These are phyloP conservation scores for Marvania coccoides DNA, from an alignment of 139 green algal genomes.

Conservation along the genomic window DNA sequence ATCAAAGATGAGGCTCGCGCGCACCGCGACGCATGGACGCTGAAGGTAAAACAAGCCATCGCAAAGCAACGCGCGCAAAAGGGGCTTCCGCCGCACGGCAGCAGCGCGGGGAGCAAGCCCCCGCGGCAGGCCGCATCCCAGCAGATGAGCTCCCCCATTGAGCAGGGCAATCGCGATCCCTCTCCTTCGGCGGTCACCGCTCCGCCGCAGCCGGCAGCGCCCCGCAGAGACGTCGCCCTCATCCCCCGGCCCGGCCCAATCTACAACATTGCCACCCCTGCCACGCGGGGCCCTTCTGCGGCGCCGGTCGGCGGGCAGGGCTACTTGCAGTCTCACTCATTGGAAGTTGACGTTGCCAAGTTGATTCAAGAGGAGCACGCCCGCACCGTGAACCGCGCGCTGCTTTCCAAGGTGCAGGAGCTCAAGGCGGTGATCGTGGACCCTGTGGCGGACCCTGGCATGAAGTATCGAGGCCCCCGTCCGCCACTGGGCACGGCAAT, in stretches of 20 bases:
- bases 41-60: no score
- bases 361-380: not conserved
- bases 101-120: no score
- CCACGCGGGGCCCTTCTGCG: not conserved
- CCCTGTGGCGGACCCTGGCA: not conserved
- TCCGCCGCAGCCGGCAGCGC: no score
- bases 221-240: not conserved
- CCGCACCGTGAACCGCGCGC: not conserved
- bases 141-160: no score
- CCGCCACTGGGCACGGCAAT: constrained; percentile 5
- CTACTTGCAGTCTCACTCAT: not conserved
- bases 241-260: not conserved
- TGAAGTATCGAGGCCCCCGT: not conserved
- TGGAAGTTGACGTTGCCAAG: not conserved
- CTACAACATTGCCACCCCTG: not conserved
- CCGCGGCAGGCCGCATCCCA: no score
- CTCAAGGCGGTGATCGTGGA: not conserved
- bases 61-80: no score
- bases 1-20: no score
- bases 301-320: not conserved
- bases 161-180: no score
- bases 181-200: no score
- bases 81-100: no score
- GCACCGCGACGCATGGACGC: no score
- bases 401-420: not conserved